Evolutionary conservation across 306 rosid species (phyloP).

Genomic region (Cucurbita ficifolia): DNA sequence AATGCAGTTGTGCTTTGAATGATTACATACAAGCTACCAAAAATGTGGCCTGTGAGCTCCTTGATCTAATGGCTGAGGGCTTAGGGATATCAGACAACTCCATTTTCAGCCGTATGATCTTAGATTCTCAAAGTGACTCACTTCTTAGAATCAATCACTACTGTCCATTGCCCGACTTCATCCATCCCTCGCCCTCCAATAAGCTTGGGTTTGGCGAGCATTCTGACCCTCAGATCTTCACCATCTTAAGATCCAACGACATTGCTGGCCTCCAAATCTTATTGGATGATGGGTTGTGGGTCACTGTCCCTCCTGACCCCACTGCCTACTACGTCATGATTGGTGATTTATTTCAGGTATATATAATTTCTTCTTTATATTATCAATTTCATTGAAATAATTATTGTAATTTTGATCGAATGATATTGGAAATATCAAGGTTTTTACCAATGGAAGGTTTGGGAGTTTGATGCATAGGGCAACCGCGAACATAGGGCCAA

Average conservation of each 20-base stretch:
- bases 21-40: conserved; percentile 43
- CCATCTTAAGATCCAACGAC: conserved; percentile 67
- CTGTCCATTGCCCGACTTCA: conserved; percentile 22
- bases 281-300: conserved; percentile 58
- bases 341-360: conserved; percentile 76
- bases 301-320: conserved; percentile 71
- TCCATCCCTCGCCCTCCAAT: conserved; percentile 5
- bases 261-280: conserved; percentile 74
- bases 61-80: conserved; percentile 71
- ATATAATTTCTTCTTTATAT: too few relatives aligned
- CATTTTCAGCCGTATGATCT: conserved; percentile 50
- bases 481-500: conserved; percentile 23
- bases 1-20: conserved; percentile 41
- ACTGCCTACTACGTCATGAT: conserved; percentile 53
- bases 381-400: too few relatives aligned
- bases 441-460: conserved; percentile 66
- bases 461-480: conserved; percentile 64
- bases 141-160: conserved; percentile 78
- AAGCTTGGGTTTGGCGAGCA: conserved; percentile 80
- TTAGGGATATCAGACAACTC: conserved; percentile 46
- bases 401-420: too few relatives aligned
- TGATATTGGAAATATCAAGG: conserved; percentile 15
- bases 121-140: conserved; percentile 53
- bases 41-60: conserved; percentile 55
- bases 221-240: conserved; percentile 93